Conservation (phyloP, 148 eudicot species). For the Amaranthus hypochondriacus region DNA sequence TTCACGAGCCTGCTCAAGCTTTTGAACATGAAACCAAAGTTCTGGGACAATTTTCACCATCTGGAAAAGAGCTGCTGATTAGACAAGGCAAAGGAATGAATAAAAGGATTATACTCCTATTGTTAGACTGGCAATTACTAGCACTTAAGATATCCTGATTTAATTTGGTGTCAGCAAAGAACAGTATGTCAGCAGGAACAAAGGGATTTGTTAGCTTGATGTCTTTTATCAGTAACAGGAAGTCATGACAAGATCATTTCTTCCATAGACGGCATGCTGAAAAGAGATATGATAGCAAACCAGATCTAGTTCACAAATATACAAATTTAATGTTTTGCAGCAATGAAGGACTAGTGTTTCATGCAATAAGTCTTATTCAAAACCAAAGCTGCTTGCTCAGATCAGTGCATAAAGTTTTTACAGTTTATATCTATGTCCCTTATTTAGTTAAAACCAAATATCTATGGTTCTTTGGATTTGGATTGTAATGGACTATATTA, state of each 20-base stretch:
- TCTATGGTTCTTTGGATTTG: no score
- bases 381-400: background rate
- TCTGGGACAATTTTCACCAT: constrained; percentile 66
- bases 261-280: background rate
- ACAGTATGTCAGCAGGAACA: background rate
- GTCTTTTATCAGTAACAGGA: background rate
- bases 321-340: background rate
- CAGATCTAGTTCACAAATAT: background rate
- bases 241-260: background rate
- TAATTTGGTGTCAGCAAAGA: background rate
- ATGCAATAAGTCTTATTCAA: background rate
- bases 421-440: no score
- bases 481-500: no score
- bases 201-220: background rate
- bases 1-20: constrained; percentile 86
- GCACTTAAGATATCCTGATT: background rate
- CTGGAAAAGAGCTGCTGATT: constrained; percentile 35
- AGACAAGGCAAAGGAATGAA: background rate
- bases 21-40: constrained; percentile 90
- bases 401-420: no score
- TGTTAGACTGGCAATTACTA: background rate
- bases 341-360: background rate
- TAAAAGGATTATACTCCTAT: constrained; percentile 11
- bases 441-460: no score
- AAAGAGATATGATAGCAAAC: background rate